Conservation (phyloP, 2,329 filamentous ascomycete genomes). For the Pseudogymnoascus sp. region DNA sequence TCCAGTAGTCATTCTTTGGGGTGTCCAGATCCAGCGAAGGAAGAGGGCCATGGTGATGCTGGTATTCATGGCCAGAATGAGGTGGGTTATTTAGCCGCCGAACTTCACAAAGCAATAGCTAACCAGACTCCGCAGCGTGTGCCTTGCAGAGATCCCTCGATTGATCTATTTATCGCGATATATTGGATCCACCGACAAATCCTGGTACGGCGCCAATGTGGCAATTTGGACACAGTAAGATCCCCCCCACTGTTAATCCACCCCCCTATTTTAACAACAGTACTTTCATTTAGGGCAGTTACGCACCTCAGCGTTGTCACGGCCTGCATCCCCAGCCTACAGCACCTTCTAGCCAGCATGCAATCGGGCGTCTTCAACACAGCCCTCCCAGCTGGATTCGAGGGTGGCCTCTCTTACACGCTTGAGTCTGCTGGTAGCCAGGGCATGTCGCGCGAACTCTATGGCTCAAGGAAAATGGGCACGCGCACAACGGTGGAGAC, state of each 20-base stretch:
- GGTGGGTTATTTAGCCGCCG: slow-evolving; percentile 24
- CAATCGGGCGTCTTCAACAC: slow-evolving; percentile 15
- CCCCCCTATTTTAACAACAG: slow-evolving; percentile 15
- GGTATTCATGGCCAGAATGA: slow-evolving; percentile 22
- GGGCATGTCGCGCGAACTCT: neutral
- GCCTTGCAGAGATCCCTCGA: slow-evolving; percentile 25
- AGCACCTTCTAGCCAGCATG: slow-evolving; percentile 20
- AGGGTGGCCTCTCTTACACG: neutral
- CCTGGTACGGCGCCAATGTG: slow-evolving; percentile 4
- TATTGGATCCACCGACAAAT: neutral
- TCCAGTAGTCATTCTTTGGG: slow-evolving; percentile 39
- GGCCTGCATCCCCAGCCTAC: slow-evolving; percentile 19
- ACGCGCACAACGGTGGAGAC: neutral
- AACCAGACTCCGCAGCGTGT: slow-evolving; percentile 25
- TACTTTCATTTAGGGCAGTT: slow-evolving; percentile 17
- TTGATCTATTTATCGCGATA: slow-evolving; percentile 12
- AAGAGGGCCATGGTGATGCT: slow-evolving; percentile 23
- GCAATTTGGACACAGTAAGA: slow-evolving; percentile 10
- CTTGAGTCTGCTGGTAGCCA: neutral
- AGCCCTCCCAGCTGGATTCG: slow-evolving; percentile 10
- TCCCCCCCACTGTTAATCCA: slow-evolving; percentile 12
- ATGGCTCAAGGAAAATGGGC: neutral
- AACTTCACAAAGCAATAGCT: neutral
- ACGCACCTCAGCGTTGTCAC: slow-evolving; percentile 19
- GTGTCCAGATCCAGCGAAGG: slow-evolving; percentile 33